These are phyloP conservation scores for Draba incana DNA, from an alignment of 345 rosid species.

Conservation along the genomic window DNA sequence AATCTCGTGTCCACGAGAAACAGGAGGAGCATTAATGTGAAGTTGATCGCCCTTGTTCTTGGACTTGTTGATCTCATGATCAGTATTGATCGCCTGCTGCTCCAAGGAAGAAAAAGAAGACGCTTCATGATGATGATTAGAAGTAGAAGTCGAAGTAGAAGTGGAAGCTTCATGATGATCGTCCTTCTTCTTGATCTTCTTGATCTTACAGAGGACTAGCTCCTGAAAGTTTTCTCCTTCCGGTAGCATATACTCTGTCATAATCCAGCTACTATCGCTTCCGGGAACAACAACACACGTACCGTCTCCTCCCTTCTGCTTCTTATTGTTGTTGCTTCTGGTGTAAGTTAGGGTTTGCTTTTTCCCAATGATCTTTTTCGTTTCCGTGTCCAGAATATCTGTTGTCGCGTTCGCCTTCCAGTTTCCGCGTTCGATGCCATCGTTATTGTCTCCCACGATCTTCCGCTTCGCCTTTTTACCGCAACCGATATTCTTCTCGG, in stretches of 20 bases:
- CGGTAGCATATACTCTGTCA: constrained; percentile 16
- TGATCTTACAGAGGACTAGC: not conserved
- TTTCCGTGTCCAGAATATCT: not conserved
- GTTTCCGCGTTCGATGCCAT: not conserved
- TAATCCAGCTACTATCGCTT: constrained; percentile 14
- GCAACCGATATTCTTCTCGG: not conserved
- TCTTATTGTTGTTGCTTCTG: not conserved
- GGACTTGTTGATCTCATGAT: no score
- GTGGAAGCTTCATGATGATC: not conserved
- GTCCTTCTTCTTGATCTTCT: not conserved
- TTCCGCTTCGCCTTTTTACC: not conserved
- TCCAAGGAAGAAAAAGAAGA: not conserved
- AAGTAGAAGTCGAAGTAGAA: not conserved
- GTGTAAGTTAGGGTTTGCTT: not conserved
- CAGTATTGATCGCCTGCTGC: not conserved
- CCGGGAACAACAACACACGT: not conserved
- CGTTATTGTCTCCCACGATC: not conserved
- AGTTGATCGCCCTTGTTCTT: no score
- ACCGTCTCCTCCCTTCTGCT: not conserved
- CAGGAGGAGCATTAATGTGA: no score
- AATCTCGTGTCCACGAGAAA: no score
- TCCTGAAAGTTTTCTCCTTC: not conserved
- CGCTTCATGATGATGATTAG: not conserved
- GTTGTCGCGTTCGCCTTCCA: not conserved
- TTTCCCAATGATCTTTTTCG: not conserved